Evolutionary conservation across 148 eudicot species (phyloP), one percentile per base, ranked within the genome.

Genomic region (Hydrangea macrophylla): DNA sequence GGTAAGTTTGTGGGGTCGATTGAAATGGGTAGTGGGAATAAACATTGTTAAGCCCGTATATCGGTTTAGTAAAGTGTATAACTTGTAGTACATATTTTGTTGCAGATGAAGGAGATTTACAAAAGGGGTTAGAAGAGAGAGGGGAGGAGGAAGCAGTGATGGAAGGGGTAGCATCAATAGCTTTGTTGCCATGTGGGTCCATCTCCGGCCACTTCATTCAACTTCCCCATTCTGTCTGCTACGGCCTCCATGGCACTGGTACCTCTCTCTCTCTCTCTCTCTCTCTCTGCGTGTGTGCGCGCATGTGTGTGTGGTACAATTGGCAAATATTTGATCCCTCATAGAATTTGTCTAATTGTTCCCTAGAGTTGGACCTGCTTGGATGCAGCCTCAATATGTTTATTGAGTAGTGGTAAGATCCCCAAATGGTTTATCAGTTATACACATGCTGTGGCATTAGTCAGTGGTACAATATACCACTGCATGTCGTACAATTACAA

Each of bases 121-220:
- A 30, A 51, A 73, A 28, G 55, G 71, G 32, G 71, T 60, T 13
- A 62, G 62, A 20, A 67, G 30, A 60, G 74, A 48, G 31, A 53
- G 70, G 40, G 58, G 64, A 53, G 70, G 53, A 20, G 55, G 68
- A 64, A 65, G 78, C 71, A 51, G 80, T 77, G 58, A 85, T 87
- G 97, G 87, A 85, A 82, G 99, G 99, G 31, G 80, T 94, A 55
- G 97, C 96, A 18, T 94, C 99, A 57, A 87, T 94, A 73, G 99
- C 92, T 55, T 58, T 94, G 53, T 67, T 94, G 37, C 88, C 96
- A 40, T 70, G 65, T 71, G 99, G 99, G 58, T 90, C 93, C 26
- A 78, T 94, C 68, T 94, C 99, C 24, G 99, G 99, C 7, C 97
- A 94, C 76, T 91, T 94, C 79, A 86, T 94, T 69, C 96, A 80